Evolutionary conservation across 331 rosid genomes (phyloP).

Genomic region (Erythrophleum ivorense): DNA sequence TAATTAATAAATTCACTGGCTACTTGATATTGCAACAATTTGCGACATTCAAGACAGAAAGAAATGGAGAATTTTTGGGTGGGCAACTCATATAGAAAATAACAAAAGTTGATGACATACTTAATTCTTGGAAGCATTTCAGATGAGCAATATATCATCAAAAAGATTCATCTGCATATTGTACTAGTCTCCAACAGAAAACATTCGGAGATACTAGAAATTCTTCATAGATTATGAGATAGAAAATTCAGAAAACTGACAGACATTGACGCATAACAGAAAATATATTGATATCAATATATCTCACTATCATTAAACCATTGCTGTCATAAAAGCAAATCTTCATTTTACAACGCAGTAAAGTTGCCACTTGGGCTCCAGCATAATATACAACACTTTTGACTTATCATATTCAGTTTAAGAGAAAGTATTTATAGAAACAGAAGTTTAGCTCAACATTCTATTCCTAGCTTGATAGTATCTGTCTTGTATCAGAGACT

Average conservation of each 20-base stretch:
- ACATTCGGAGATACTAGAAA: neutral
- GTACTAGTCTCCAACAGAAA: neutral
- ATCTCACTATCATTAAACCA: neutral
- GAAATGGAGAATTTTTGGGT: neutral
- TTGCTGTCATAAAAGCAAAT: neutral
- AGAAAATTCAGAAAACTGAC: constrained; percentile 15
- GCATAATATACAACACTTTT: neutral
- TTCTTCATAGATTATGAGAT: constrained; percentile 22
- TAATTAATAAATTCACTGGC: constrained; percentile 4
- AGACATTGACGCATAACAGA: neutral
- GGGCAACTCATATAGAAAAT: neutral
- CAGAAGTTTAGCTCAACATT: neutral
- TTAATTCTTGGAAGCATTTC: neutral
- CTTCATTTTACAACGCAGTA: constrained; percentile 9
- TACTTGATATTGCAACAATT: constrained; percentile 11
- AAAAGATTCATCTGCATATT: neutral
- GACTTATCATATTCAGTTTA: constrained; percentile 4
- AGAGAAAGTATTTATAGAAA: constrained; percentile 1
- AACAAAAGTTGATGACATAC: neutral
- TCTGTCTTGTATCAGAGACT: neutral
- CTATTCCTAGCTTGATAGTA: neutral
- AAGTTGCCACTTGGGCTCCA: neutral
- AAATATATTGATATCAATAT: neutral
- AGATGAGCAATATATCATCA: neutral
- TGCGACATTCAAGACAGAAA: constrained; percentile 1